Evolutionary conservation across 352 stramenopile genomes (phyloP), one percentile per base, ranked within the genome.

Genomic region (Pythium brachiatum): DNA sequence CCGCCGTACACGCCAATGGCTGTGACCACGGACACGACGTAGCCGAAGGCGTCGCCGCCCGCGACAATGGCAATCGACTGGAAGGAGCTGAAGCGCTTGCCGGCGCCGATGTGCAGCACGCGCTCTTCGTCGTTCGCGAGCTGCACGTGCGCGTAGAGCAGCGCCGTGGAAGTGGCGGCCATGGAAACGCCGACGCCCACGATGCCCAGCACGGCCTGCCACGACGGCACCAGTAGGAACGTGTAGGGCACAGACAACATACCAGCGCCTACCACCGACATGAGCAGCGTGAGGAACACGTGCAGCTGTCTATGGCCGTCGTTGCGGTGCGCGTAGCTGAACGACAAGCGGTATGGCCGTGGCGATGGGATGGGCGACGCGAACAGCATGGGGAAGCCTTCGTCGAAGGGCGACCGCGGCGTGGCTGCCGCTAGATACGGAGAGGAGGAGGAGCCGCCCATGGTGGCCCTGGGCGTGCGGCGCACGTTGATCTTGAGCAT

Each of bases 261-360:
- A 20, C 83, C 83, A 16, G 78, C 81, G 39, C 83, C 83, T 25
- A 90, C 79, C 21, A 86, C 85, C 43, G 81, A 90, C 76, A 90
- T 88, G 64, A 89, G 81, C 62, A 92, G 74, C 55, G 78, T 89
- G 23, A 89, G 68, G 64, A 90, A 88, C n/a, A 91, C 81, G 67
- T 83, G 76, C 58, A 88, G 64, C 20, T 83, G 67, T 25, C 75
- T 75, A 36, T 75, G 68, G 29, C 53, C 53, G n/a, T 69, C 47
- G 55, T 80, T 56, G 26, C 69, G 64, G 20, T 44, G 47, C 55
- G 64, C 54, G 60, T 77, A 78, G 52, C 68, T 65, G 53, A 88
- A 87, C 7, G 75, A 75, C 50, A 88, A 68, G 13, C 73, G 78
- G 44, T 88, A 75, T 29, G 78, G 77, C 5, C 78, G 71, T 32